These are phyloP conservation scores for Penicillium paradoxum DNA, from an alignment of 495 filamentous ascomycete species.

Conservation along the genomic window DNA sequence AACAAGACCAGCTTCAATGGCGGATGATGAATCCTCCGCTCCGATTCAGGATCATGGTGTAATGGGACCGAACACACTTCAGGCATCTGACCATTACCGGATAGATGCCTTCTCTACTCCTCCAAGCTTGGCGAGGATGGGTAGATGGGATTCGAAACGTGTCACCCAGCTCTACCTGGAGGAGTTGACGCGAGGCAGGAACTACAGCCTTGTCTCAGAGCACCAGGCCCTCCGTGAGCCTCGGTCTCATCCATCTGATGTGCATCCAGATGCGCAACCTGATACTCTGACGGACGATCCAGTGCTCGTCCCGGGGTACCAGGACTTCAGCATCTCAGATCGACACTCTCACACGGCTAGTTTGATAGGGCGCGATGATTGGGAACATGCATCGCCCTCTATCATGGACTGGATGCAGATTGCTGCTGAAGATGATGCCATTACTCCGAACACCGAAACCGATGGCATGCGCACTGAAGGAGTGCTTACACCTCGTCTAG, in stretches of 20 bases:
- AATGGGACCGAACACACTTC: constrained; percentile 17
- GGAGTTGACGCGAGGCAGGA: constrained; percentile 40
- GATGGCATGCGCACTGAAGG: constrained; percentile 6
- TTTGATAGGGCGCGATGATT: constrained; percentile 45
- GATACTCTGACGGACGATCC: constrained; percentile 36
- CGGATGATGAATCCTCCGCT: constrained; percentile 12
- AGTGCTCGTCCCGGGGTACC: constrained; percentile 28
- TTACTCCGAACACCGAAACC: constrained; percentile 18
- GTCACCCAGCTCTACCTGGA: constrained; percentile 51
- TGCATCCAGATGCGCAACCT: constrained; percentile 13
- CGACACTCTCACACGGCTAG: constrained; percentile 35
- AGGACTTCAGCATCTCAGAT: constrained; percentile 18
- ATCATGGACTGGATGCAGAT: constrained; percentile 53
- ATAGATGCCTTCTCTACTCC: constrained; percentile 21
- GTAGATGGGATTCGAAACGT: constrained; percentile 50
- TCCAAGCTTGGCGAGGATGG: constrained; percentile 46
- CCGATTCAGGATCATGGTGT: constrained; percentile 20
- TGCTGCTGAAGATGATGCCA: constrained; percentile 36
- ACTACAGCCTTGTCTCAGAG: constrained; percentile 17
- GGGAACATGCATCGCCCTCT: constrained; percentile 52
- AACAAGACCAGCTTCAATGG: constrained; percentile 26
- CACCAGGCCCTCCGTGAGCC: constrained; percentile 18
- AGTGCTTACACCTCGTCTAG: constrained; percentile 24
- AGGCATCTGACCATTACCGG: not conserved
- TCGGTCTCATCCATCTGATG: constrained; percentile 5